Percentiles rank a stretch among this genome's conserved stretches.
Evolutionary conservation across 1,139 yeast genomes (phyloP).

Genomic region (Maudiozyma humilis): DNA sequence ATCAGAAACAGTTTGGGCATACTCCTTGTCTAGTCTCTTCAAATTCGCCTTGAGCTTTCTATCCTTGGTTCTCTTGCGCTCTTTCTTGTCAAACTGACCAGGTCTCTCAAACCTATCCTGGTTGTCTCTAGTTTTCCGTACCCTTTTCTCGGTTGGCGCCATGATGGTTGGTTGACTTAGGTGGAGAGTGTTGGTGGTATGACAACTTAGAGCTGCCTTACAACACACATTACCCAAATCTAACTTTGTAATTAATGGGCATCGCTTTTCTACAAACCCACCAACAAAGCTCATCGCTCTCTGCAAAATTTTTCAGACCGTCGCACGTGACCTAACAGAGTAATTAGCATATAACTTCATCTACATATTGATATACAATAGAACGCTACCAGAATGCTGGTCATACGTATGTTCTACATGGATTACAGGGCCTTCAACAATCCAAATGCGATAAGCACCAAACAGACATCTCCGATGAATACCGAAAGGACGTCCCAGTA

Average conservation of each 20-base stretch:
- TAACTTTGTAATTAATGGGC: neutral
- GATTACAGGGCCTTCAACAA: constrained; percentile 22
- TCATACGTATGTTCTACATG: no score
- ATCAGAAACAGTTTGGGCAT: constrained; percentile 66
- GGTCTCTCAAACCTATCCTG: constrained; percentile 28
- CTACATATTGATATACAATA: no score
- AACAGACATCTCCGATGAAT: constrained; percentile 36
- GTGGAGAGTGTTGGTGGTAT: neutral
- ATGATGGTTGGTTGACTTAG: neutral
- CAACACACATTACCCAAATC: no score
- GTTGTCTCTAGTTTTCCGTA: constrained; percentile 19
- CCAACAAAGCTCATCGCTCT: neutral
- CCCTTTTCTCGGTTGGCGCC: constrained; percentile 9
- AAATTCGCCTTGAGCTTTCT: constrained; percentile 57
- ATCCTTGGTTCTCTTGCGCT: constrained; percentile 37
- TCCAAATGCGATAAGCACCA: constrained; percentile 35
- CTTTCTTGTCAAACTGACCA: constrained; percentile 12
- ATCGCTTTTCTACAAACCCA: neutral
- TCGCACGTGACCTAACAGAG: neutral
- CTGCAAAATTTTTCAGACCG: constrained; percentile 2
- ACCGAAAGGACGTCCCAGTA: constrained; percentile 36
- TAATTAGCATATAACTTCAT: no score
- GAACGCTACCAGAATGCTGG: no score
- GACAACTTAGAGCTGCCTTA: neutral
- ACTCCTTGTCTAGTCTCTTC: constrained; percentile 60